A percentile compares a stretch with the other conserved stretches of the same genome.
Evolutionary conservation across 176 grass and related monocot genomes (phyloP).

Genomic region (Rhynchospora breviuscula): DNA sequence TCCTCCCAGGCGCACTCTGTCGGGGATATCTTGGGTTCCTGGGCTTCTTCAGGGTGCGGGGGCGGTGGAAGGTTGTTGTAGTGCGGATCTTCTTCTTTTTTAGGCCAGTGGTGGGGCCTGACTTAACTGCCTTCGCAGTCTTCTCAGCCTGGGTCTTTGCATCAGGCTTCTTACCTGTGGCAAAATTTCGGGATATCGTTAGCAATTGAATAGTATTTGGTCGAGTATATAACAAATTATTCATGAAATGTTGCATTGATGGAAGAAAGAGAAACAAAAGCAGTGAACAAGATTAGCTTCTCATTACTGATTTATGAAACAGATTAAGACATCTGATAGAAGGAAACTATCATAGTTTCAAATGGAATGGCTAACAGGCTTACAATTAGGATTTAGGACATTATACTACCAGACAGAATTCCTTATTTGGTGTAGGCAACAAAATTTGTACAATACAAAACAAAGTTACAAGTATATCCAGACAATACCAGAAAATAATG

Average conservation of each 20-base stretch:
- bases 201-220: not conserved
- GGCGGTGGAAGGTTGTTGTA: slow-evolving; percentile 57
- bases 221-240: not conserved
- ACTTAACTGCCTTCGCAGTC: slow-evolving; percentile 70
- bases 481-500: no score
- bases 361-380: not conserved
- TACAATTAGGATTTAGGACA: not conserved
- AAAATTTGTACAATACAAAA: no score
- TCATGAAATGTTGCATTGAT: not conserved
- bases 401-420: no score
- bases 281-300: not conserved
- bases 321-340: not conserved
- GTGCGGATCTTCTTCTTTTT: slow-evolving; percentile 73
- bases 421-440: no score
- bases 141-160: slow-evolving; percentile 60
- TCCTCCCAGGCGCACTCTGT: slow-evolving; percentile 49
- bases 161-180: slow-evolving; percentile 30
- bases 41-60: slow-evolving; percentile 51
- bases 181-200: not conserved
- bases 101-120: slow-evolving; percentile 27
- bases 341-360: not conserved
- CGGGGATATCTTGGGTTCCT: slow-evolving; percentile 63
- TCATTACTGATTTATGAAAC: not conserved
- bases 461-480: no score
- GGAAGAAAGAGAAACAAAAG: not conserved